Conservation (phyloP, 1,284 basidiomycete genomes). For the Cystobasidiaceae sp. region DNA sequence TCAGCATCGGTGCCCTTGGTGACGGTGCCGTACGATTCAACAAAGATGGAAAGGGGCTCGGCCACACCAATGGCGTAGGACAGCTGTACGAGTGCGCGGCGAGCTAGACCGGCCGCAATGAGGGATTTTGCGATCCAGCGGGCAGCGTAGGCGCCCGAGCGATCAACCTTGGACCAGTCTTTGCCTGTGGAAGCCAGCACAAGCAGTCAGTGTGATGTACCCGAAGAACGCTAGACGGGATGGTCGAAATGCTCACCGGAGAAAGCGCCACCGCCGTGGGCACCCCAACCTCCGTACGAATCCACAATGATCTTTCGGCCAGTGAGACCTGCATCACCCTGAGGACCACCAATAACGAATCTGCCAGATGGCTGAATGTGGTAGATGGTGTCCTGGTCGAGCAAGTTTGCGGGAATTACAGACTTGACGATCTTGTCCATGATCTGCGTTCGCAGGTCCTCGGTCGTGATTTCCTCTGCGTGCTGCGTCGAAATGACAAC, state of each 20-base stretch:
- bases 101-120: conserved; percentile 84
- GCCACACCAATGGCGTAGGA: conserved; percentile 99
- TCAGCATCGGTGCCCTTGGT: conserved; percentile 79
- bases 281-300: conserved; percentile 97
- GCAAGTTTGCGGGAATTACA: conserved; percentile 86
- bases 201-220: conserved; percentile 77
- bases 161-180: conserved; percentile 79
- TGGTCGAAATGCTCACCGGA: conserved; percentile 50
- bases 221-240: conserved; percentile 58
- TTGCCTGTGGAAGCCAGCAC: conserved; percentile 59
- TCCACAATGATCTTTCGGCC: conserved; percentile 99
- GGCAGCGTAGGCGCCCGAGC: conserved; percentile 96
- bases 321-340: conserved; percentile 98
- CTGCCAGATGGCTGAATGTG: conserved; percentile 99
- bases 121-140: conserved; percentile 98
- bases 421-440: conserved; percentile 90
- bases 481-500: conserved; percentile 98
- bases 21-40: conserved; percentile 91
- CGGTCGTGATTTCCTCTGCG: conserved; percentile 91
- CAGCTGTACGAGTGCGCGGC: conserved; percentile 89
- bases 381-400: conserved; percentile 89
- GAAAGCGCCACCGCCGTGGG: conserved; percentile 99
- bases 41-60: conserved; percentile 93
- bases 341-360: conserved; percentile 99
- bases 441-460: conserved; percentile 83